Conservation (phyloP, 192 early-diverging fungal genomes). For the Chytriomyces sp. region DNA sequence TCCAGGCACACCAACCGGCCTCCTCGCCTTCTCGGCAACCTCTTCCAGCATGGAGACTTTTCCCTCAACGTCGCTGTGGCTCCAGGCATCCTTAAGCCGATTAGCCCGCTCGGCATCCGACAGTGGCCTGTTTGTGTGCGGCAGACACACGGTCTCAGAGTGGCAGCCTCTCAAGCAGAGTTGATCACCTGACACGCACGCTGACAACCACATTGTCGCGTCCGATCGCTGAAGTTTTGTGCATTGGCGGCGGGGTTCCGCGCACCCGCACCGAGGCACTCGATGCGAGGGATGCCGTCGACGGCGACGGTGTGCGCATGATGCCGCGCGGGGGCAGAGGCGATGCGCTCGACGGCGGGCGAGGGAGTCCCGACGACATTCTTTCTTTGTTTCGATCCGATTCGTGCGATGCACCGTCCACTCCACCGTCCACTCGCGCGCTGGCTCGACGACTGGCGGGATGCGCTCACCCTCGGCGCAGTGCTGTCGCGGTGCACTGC, state of each 20-base stretch:
- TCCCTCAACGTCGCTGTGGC: background rate
- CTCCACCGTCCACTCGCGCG: no score
- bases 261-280: background rate
- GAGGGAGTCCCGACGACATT: no score
- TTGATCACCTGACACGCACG: slow-evolving; percentile 13
- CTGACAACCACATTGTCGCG: slow-evolving; percentile 30
- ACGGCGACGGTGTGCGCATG: background rate
- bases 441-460: no score
- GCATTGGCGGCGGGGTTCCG: slow-evolving; percentile 5
- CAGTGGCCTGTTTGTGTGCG: slow-evolving; percentile 1
- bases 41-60: slow-evolving; percentile 11
- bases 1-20: slow-evolving; percentile 1
- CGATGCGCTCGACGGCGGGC: background rate
- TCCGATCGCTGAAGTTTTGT: slow-evolving; percentile 12
- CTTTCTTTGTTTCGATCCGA: no score
- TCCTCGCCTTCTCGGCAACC: slow-evolving; percentile 15
- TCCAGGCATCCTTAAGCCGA: slow-evolving; percentile 12
- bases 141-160: background rate
- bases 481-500: no score
- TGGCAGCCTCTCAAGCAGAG: background rate
- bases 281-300: no score
- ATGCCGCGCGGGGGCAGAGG: background rate
- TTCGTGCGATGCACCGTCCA: no score
- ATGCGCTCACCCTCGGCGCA: no score
- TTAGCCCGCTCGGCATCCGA: slow-evolving; percentile 5